Conservation (phyloP, 768 basidiomycete genomes). For the Rhodotorula babjevae region DNA sequence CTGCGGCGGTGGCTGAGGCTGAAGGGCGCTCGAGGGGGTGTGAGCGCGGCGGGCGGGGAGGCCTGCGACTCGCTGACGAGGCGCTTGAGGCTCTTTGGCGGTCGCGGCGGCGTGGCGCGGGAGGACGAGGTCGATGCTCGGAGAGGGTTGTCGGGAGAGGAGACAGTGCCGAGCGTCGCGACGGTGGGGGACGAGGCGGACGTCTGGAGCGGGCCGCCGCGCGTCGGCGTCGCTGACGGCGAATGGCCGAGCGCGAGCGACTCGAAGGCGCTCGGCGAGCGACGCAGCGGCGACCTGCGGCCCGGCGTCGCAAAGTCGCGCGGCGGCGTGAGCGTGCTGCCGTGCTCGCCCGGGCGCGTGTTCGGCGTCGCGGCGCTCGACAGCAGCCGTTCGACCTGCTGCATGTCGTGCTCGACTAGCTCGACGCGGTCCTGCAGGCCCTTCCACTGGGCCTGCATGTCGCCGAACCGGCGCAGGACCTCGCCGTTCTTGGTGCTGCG, state of each 20-base stretch:
- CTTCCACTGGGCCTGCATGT: slow-evolving; percentile 80
- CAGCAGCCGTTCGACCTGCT: slow-evolving; percentile 19
- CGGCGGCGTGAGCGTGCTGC: slow-evolving; percentile 23
- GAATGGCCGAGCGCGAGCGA: background rate
- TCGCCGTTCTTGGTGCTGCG: slow-evolving; percentile 96
- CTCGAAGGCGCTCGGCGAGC: background rate
- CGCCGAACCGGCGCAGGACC: slow-evolving; percentile 79
- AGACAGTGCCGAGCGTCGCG: background rate
- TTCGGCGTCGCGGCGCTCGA: background rate
- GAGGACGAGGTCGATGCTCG: background rate
- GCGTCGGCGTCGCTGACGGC: background rate
- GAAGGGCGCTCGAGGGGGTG: slow-evolving; percentile 7
- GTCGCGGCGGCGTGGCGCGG: slow-evolving; percentile 14
- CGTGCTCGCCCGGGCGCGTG: background rate
- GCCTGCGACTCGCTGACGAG: slow-evolving; percentile 5
- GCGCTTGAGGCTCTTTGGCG: slow-evolving; percentile 25
- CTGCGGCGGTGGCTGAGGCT: slow-evolving; percentile 8
- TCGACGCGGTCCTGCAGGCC: slow-evolving; percentile 71
- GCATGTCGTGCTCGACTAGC: slow-evolving; percentile 75
- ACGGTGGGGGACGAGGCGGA: background rate
- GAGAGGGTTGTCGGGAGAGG: background rate
- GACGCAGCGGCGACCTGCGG: slow-evolving; percentile 19
- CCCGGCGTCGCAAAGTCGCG: background rate
- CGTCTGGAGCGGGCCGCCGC: background rate
- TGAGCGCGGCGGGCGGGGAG: background rate